Evolutionary conservation across 2,329 filamentous ascomycete species (phyloP).

Genomic region (Alternaria consortialis): DNA sequence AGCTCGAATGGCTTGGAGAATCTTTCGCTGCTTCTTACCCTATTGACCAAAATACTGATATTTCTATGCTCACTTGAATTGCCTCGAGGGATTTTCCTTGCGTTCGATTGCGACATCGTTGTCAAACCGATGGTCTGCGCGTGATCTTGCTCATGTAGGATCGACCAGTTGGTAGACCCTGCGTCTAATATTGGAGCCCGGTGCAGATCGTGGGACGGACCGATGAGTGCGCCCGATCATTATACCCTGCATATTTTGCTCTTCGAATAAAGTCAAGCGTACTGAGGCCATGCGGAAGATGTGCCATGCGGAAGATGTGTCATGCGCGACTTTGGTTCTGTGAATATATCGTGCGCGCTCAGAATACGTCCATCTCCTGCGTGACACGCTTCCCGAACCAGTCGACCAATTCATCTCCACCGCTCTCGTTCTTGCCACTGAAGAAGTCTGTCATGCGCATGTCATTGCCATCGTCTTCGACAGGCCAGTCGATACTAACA

Average conservation of each 20-base stretch:
- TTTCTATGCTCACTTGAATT: neutral
- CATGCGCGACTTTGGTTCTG: neutral
- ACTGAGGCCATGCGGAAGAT: neutral
- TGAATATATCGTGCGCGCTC: constrained; percentile 6
- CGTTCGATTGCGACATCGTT: neutral
- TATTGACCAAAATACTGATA: neutral
- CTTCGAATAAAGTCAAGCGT: neutral
- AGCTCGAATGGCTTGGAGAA: neutral
- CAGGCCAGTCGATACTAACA: constrained; percentile 85
- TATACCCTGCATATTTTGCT: constrained; percentile 14
- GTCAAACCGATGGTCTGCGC: constrained; percentile 1
- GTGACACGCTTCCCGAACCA: constrained; percentile 85
- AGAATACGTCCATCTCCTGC: constrained; percentile 78
- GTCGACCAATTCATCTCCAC: constrained; percentile 72
- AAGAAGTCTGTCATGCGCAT: constrained; percentile 82
- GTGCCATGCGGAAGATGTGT: neutral
- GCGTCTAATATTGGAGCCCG: constrained; percentile 17
- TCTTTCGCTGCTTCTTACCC: neutral
- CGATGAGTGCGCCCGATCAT: constrained; percentile 18
- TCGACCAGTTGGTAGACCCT: neutral
- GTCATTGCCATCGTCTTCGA: constrained; percentile 73
- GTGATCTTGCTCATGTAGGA: neutral
- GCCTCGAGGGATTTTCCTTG: neutral
- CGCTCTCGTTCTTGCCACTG: constrained; percentile 55
- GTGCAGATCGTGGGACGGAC: constrained; percentile 19